Evolutionary conservation across 2,329 filamentous ascomycete genomes (phyloP), one percentile per base, ranked within the genome.

Genomic region (Claviceps maximensis): DNA sequence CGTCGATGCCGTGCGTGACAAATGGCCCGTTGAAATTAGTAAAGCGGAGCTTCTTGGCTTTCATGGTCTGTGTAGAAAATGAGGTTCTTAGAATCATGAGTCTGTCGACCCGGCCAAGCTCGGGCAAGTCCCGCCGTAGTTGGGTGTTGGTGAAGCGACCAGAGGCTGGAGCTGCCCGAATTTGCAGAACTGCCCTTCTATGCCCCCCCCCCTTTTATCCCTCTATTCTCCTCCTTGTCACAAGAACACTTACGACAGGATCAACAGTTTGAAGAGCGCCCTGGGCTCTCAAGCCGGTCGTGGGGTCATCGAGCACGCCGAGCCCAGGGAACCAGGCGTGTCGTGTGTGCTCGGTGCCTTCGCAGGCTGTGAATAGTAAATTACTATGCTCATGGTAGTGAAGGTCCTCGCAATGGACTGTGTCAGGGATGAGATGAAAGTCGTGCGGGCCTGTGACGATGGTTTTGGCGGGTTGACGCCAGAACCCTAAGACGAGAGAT

Each of bases 1-100:
- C 69, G 54, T 80, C 78, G 55, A 84, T 79, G 1, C 80, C 80
- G 56, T 84, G 80, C 0, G 80, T 80, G 6, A 76, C 60, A 49
- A 83, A 81, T 0, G 77, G 69, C 0, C 71, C 70, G 1, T 71
- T 54, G 56, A 82, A 83, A 51, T 74, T 71, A 7, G 73, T 65
- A 17, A 82, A 71, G 0, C 59, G 56, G 3, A 84, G 67, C 23
- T 72, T 69, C 46, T 65, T 69, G 1, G 71, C 70, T 48, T 46
- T 45, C 33, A 59, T 42, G 4, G 56, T 58, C 58, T 59, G 38
- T 67, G 3, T 15, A 27, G 38, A 15, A 25, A 13, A 9, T 1
- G n/a, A n/a, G 2, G 27, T 42, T 21, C 9, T 48, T 49, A 41
- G 47, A 23, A 10, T 25, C 21, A n/a, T 46, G 21, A n/a, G 10